A percentile compares a stretch with the other conserved stretches of the same genome.
Evolutionary conservation across 345 rosid species (phyloP).

Genomic region (Corchorus olitorius): DNA sequence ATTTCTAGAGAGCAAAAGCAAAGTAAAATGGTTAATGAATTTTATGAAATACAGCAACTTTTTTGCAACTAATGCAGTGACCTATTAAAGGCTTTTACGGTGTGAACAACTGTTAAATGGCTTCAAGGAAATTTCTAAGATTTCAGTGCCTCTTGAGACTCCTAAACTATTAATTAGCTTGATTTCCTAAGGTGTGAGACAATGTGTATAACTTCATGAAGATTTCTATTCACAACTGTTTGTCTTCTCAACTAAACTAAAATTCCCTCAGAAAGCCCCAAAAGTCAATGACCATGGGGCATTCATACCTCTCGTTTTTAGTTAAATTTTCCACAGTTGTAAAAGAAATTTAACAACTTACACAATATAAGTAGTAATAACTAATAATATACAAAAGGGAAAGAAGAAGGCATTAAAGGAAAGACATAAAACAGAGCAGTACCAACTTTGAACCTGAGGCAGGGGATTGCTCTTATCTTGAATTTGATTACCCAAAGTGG

Average conservation of each 20-base stretch:
- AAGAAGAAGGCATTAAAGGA: background rate
- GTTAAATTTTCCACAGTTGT: background rate
- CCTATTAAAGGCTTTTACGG: background rate
- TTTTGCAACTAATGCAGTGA: background rate
- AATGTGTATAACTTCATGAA: background rate
- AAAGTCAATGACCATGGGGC: background rate
- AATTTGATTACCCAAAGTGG: conserved; percentile 17
- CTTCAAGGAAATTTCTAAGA: background rate
- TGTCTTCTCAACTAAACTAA: background rate
- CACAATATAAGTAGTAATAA: background rate
- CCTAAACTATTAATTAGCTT: too few species aligned
- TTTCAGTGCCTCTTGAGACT: background rate
- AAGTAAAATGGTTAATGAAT: background rate
- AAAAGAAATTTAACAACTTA: background rate
- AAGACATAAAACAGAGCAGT: background rate
- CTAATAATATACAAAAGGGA: background rate
- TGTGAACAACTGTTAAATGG: background rate
- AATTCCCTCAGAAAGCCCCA: background rate
- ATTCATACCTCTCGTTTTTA: background rate
- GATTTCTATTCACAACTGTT: background rate
- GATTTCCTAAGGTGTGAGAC: background rate
- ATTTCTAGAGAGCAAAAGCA: background rate
- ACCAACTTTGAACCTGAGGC: conserved; percentile 56
- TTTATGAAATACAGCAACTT: background rate
- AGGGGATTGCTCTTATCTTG: conserved; percentile 16